Evolutionary conservation across 1,284 basidiomycete species (phyloP), one percentile per base, ranked within the genome.

Genomic region (Ustilago nuda): DNA sequence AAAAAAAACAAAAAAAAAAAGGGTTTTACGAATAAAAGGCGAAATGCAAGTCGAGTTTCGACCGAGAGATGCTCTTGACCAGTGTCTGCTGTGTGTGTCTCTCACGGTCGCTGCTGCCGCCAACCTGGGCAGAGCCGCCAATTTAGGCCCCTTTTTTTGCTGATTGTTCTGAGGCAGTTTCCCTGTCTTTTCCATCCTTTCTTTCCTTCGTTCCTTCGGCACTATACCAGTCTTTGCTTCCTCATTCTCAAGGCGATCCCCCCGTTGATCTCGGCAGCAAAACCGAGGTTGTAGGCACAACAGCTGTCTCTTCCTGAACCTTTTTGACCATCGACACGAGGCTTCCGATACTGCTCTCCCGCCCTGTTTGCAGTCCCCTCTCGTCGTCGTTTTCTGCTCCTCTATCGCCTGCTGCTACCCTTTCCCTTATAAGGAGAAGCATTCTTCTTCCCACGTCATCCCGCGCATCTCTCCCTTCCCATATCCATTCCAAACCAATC

Each of bases 391-490:
- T 55, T 35, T 30, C 15, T 23, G 9, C 9, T 19, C 37, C 33
- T 45, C 23, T 35, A 39, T 57, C 58, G 69, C 69, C 69, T 32
- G 54, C 52, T 66, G 46, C 33, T 60, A 48, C 60, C 64, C 8
- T 33, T 56, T 53, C 33, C 64, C 61, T 66, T 66, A 66, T 66
- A 66, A 56, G 17, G 3, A 27, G 23, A 27, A 13, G 19, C 27
- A 50, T 19, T 30, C 51, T 39, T 39, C 45, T 57, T 48, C 45
- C 32, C 35, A 39, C 50, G 15, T 43, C 50, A 54, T 43, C 23
- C 35, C 8, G 27, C 43, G 3, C 11, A 7, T 27, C 12, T 33
- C 41, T 35, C 33, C 41, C 13, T 48, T 36, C 39, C 59, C 58
- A 57, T 54, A 60, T 35, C 11, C 41, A 4, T 58, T 50, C 23